Evolutionary conservation across 2,329 filamentous ascomycete genomes (phyloP), one percentile per base, ranked within the genome.

Genomic region (Sordariomycetes sp.): DNA sequence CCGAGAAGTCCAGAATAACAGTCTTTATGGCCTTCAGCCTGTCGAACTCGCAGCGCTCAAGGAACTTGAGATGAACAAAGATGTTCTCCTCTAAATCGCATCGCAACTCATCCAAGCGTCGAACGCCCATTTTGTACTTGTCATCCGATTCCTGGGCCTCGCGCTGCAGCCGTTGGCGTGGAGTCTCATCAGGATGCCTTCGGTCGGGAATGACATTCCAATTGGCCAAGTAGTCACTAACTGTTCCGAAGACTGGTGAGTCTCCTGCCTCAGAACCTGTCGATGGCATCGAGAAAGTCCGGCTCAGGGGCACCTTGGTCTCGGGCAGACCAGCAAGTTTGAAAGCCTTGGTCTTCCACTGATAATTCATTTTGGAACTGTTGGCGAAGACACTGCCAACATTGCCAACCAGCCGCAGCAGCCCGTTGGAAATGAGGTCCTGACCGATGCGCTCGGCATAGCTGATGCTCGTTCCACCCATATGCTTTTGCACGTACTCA

Each of bases 1-100:
- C 92, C 5, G 90, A 95, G 58, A 98, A 96, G 61, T 98, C 93
- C 28, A 98, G 74, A 41, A 98, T 82, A 34, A 98, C 93, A 17
- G 90, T 90, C 70, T 98, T 96, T 70, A 98, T 92, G 15, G 93
- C 92, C 69, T 94, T 96, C 32, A 98, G 71, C 41, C 93, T 78
- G 58, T 98, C 93, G 40, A 96, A 67, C 60, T 98, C 92, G 57
- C 92, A 98, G 41, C 90, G 86, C 66, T 98, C 92, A 61, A 98
- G 86, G 61, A 95, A 98, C 55, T 81, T 86, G 45, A 98, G 72
- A 53, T 96, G 88, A 32, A 90, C 72, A 43, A 94, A 78, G 55
- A 98, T 95, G 37, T 86, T 81, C 58, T 98, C 87, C 59, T 98
- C 92, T n/a, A 98, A 69, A 37, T 86, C 86, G 63, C 92, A 96